Evolutionary conservation across 2,329 filamentous ascomycete species (phyloP).

Genomic region (Diaporthe citrichinensis): DNA sequence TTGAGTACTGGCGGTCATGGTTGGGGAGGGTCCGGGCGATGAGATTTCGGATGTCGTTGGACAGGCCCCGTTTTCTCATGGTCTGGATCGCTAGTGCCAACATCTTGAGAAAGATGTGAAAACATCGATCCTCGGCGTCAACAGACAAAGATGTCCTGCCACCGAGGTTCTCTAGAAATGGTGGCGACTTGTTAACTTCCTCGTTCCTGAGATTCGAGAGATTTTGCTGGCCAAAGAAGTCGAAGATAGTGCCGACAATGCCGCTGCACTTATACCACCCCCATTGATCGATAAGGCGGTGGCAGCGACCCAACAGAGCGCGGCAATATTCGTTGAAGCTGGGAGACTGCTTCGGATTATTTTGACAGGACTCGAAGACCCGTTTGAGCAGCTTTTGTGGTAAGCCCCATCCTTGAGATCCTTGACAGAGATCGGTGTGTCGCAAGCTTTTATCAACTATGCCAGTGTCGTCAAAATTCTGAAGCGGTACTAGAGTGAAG

Average conservation of each 20-base stretch:
- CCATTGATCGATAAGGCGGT: conserved; percentile 75
- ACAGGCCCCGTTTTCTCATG: conserved; percentile 60
- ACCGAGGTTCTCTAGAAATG: conserved; percentile 71
- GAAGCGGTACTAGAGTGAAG: conserved; percentile 73
- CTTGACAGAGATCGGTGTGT: conserved; percentile 61
- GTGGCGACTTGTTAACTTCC: conserved; percentile 72
- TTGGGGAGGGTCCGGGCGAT: conserved; percentile 75
- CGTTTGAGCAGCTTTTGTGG: conserved; percentile 70
- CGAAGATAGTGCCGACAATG: conserved; percentile 74
- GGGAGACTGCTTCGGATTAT: conserved; percentile 67
- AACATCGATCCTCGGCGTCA: conserved; percentile 71
- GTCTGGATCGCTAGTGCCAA: conserved; percentile 70
- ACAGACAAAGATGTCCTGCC: conserved; percentile 62
- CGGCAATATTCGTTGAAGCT: conserved; percentile 78
- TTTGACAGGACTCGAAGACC: conserved; percentile 71
- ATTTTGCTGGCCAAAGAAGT: conserved; percentile 76
- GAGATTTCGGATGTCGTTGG: conserved; percentile 73
- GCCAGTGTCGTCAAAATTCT: conserved; percentile 71
- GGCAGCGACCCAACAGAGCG: conserved; percentile 71
- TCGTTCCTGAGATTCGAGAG: conserved; percentile 76
- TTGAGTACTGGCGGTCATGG: conserved; percentile 74
- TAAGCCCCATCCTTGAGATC: conserved; percentile 71
- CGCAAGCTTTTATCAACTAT: conserved; percentile 59
- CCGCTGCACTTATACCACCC: conserved; percentile 72
- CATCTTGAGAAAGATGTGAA: conserved; percentile 77